These are phyloP conservation scores for Solanum appendiculatum DNA, from an alignment of 257 asterid genomes.

Conservation along the genomic window DNA sequence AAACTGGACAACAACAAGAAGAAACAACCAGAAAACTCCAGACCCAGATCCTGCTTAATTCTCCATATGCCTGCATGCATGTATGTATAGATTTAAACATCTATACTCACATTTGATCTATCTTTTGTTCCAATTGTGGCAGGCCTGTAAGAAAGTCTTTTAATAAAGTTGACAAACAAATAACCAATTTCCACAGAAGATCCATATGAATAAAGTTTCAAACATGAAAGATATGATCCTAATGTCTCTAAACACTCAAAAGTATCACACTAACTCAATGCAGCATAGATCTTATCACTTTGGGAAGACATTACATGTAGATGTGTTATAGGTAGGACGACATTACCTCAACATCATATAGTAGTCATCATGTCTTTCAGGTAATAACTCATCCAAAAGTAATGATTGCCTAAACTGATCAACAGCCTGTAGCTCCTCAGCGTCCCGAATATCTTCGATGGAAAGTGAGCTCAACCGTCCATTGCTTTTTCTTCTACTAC, in stretches of 20 bases:
- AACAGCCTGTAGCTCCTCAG: slow-evolving; percentile 77
- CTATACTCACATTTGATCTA: background rate
- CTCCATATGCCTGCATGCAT: background rate
- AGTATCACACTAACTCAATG: background rate
- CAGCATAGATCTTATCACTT: background rate
- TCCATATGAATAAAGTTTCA: background rate
- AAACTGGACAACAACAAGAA: slow-evolving; percentile 2
- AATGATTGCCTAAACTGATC: slow-evolving; percentile 83
- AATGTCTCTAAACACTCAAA: background rate
- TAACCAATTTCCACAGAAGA: background rate
- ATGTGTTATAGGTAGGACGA: slow-evolving; percentile 2
- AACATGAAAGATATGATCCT: background rate
- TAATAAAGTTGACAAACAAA: background rate
- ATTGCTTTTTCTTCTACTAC: slow-evolving; percentile 71
- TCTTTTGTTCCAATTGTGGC: background rate
- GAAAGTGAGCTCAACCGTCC: slow-evolving; percentile 85
- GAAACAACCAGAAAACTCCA: background rate
- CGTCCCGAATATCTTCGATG: slow-evolving; percentile 89
- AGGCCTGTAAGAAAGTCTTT: background rate
- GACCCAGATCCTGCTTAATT: background rate
- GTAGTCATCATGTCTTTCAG: slow-evolving; percentile 81
- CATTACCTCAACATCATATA: slow-evolving; percentile 86
- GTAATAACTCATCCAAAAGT: slow-evolving; percentile 76
- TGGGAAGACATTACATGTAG: background rate
- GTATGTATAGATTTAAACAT: background rate